phyloP scores from a whole-genome alignment of 108 stramenopile species.

The Ochromonas danica region DNA sequence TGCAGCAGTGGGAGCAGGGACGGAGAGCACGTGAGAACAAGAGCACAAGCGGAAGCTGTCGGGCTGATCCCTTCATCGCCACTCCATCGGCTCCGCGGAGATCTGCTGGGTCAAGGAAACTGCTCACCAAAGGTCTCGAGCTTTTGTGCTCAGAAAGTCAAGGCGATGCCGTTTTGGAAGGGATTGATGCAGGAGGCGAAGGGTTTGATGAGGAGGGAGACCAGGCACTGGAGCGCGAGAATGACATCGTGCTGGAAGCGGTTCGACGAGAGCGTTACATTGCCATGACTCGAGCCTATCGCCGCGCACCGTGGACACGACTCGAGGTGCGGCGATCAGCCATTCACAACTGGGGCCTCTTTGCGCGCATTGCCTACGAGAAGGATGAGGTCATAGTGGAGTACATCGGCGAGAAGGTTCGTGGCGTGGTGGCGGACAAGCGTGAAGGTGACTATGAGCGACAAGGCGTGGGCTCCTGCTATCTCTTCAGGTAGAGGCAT shows the following conservation, averaged over 20 bases:
- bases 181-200: no score
- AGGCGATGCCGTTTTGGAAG: no score
- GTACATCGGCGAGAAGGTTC: slow-evolving; percentile 84
- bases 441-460: slow-evolving; percentile 75
- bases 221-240: neutral
- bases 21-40: no score
- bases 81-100: no score
- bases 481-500: no score
- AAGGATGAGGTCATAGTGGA: slow-evolving; percentile 81
- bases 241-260: neutral
- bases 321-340: slow-evolving; percentile 65
- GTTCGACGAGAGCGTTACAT: neutral
- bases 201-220: no score
- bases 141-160: no score
- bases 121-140: no score
- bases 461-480: slow-evolving; percentile 79
- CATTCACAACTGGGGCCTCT: slow-evolving; percentile 89
- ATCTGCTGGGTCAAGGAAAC: no score
- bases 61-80: no score
- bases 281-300: neutral
- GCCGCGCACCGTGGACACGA: slow-evolving; percentile 32
- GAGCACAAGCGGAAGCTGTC: no score
- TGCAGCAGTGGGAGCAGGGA: no score
- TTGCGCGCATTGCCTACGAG: slow-evolving; percentile 67
- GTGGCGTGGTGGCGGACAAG: slow-evolving; percentile 69